phyloP scores from a whole-genome alignment of 2,329 filamentous ascomycete genomes.

The Magnaporthiopsis incrustans region DNA sequence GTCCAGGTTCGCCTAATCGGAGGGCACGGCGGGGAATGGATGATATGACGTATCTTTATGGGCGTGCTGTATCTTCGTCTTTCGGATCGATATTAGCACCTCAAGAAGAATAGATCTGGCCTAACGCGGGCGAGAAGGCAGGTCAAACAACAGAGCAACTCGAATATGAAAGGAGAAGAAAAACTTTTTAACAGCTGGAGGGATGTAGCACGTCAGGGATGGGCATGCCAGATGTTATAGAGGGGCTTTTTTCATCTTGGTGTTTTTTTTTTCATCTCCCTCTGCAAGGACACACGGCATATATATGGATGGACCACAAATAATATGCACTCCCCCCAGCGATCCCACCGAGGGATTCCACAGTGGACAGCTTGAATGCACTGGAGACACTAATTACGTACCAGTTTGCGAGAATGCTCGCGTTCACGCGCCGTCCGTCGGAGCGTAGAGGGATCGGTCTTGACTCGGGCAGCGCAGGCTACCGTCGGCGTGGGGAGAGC shows the following conservation, averaged over 20 bases:
- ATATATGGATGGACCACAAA: background rate
- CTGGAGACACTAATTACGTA: background rate
- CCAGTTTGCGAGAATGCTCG: background rate
- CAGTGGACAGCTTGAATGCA: background rate
- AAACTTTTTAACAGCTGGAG: background rate
- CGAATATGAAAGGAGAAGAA: background rate
- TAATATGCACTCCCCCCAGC: background rate
- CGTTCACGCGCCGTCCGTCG: background rate
- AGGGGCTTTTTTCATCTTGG: background rate
- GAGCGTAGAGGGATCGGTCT: background rate
- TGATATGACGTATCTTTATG: background rate
- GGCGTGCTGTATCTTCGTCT: background rate
- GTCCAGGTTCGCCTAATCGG: background rate
- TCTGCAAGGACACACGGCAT: background rate
- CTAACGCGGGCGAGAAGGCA: background rate
- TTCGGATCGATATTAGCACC: background rate
- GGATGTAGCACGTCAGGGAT: too few relatives aligned
- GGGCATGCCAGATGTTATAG: background rate
- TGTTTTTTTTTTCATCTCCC: background rate
- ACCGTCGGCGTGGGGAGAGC: background rate
- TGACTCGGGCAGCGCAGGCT: background rate
- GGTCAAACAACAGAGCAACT: too few relatives aligned
- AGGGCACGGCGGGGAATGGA: background rate
- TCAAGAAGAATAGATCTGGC: background rate
- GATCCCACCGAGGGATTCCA: slow-evolving; percentile 40